These are phyloP conservation scores for Eleusine indica DNA, from an alignment of 176 grass and related monocot species.

Conservation along the genomic window DNA sequence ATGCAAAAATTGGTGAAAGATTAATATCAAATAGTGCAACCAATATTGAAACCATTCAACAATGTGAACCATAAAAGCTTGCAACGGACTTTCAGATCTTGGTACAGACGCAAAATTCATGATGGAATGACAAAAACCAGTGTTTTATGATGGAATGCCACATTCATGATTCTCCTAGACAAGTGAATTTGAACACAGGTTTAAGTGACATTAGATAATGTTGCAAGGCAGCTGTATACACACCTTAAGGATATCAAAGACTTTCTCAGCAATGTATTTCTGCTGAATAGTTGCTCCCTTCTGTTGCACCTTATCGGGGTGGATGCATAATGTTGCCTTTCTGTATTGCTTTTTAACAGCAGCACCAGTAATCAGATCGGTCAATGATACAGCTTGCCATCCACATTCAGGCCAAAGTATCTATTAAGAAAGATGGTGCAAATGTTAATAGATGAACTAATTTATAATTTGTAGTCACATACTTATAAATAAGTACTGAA, in stretches of 20 bases:
- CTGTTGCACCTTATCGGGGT: slow-evolving; percentile 88
- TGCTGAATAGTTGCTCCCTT: slow-evolving; percentile 74
- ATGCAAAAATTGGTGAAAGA: slow-evolving; percentile 4
- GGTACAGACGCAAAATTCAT: not conserved
- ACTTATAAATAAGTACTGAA: not conserved
- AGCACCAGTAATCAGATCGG: slow-evolving; percentile 71
- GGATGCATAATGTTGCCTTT: slow-evolving; percentile 72
- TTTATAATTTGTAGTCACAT: not conserved
- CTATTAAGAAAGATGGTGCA: slow-evolving; percentile 39
- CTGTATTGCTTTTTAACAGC: slow-evolving; percentile 79
- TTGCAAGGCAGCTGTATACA: slow-evolving; percentile 30
- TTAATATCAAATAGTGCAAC: not conserved
- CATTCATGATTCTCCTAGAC: slow-evolving; percentile 14
- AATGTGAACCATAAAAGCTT: not conserved
- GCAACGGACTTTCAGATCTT: not conserved
- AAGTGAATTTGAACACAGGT: not conserved
- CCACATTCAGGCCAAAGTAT: slow-evolving; percentile 83
- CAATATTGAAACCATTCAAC: not conserved
- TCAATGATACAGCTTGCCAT: slow-evolving; percentile 77
- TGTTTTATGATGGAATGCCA: not conserved
- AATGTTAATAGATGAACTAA: slow-evolving; percentile 3
- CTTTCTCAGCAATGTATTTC: slow-evolving; percentile 76
- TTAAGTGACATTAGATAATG: not conserved
- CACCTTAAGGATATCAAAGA: slow-evolving; percentile 86
- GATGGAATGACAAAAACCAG: not conserved